These are phyloP conservation scores for Mycena leptocephala DNA, from an alignment of 768 basidiomycete species.

Conservation along the genomic window DNA sequence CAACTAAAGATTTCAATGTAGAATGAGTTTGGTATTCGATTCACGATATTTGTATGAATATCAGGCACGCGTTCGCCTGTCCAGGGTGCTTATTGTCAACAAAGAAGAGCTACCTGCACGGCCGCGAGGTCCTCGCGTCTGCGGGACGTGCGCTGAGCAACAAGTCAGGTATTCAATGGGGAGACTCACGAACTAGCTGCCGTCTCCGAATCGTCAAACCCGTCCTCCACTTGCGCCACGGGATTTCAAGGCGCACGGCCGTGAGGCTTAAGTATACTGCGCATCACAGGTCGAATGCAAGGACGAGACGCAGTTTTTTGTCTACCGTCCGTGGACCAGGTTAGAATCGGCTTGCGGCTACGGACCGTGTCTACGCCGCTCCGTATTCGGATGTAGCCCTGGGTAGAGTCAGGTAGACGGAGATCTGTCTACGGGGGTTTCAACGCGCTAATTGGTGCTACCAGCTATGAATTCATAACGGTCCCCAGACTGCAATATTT, in stretches of 20 bases:
- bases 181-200: neutral
- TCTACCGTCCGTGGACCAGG: neutral
- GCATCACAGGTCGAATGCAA: slow-evolving; percentile 1
- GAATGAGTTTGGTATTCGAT: no score
- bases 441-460: neutral
- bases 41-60: neutral
- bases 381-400: slow-evolving; percentile 1
- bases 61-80: neutral
- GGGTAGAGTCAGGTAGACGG: neutral
- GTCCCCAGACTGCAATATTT: neutral
- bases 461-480: neutral
- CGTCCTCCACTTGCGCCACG: neutral
- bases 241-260: neutral
- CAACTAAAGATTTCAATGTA: no score
- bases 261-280: neutral
- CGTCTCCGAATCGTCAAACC: no score
- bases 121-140: neutral
- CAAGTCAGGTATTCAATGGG: neutral
- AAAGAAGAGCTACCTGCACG: neutral
- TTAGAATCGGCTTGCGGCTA: neutral
- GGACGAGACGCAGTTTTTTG: neutral
- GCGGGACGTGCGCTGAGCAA: neutral
- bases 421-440: slow-evolving; percentile 6
- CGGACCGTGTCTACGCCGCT: neutral
- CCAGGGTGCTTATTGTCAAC: neutral